Base-by-base conservation (phyloP, 1,139 yeast genomes). In the Zygosaccharomyces sapae region DNA sequence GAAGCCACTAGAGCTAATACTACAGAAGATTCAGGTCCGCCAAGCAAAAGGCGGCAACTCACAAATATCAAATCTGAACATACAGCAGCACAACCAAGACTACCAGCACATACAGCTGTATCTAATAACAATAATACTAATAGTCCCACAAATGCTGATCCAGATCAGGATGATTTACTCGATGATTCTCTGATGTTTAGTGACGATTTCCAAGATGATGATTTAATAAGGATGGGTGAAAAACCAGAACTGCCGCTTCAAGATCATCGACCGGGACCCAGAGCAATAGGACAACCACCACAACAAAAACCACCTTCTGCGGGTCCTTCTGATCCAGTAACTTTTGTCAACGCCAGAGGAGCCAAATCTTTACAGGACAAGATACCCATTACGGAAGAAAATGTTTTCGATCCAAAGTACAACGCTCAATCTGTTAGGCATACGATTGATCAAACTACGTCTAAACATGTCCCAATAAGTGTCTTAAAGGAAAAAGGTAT, bases 111-210 rank as follows among this genome's bases (percentile, higher is more conserved):
- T 38, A 10, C 31, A 10, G n/a, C 12, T 53, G 48, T 16, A 34
- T 39, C 19, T 37, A 37, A 5, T 43, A 47, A 30, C 34, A 42
- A 36, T 27, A 38, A 37, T 41, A 51, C 44, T 19, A 33, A 18
- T 44, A 50, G 42, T 24, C 39, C 12, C 4, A 52, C 50, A n/a
- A 43, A 41, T 37, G 48, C 47, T 35, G 48, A 46, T 6, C 52
- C 52, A 22, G 60, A 57, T 29, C 60, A 57, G n/a, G 67, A 70
- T 16, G 76, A 74, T 35, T 74, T 75, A 48, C 70, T 80, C 51
- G 88, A 83, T 47, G 89, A 81, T 54, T 81, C 87, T 2, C 76
- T 82, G 53, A 69, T 76, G 48, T 81, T 82, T 56, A 81, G 87
- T 57, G 90, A 83, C 59, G 89, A 83, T 49, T 47, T 69, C 8